Conservation (phyloP, 2,329 filamentous ascomycete species). For the Xylariaceae sp. region DNA sequence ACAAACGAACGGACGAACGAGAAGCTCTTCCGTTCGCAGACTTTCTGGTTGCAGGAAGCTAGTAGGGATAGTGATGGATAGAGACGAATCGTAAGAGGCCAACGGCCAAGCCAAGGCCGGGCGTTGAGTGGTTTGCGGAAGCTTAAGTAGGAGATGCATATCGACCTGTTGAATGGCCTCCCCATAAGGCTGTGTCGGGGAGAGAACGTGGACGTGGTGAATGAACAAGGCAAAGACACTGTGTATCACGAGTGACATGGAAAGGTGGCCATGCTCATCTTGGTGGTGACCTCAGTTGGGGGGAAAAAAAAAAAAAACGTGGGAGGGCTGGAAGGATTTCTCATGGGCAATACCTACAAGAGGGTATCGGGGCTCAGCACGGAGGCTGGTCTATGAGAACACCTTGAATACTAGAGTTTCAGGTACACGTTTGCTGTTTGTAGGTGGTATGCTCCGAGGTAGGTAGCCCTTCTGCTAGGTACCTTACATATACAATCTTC, state of each 20-base stretch:
- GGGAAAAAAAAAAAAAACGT: neutral
- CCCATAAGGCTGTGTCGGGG: constrained; percentile 1
- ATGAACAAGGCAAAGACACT: no score
- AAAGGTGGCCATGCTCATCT: no score
- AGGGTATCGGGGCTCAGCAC: neutral
- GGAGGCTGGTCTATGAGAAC: neutral
- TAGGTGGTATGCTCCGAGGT: no score
- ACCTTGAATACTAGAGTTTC: neutral
- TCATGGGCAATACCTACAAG: no score
- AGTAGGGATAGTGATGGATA: constrained; percentile 12
- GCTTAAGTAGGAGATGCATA: constrained; percentile 20
- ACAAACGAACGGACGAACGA: constrained; percentile 1
- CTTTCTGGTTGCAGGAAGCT: constrained; percentile 20
- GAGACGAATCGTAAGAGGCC: constrained; percentile 15
- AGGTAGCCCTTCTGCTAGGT: no score
- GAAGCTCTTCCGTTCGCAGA: constrained; percentile 5
- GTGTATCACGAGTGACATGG: no score
- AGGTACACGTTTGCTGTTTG: neutral
- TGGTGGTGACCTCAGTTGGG: neutral
- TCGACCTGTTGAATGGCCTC: constrained; percentile 21
- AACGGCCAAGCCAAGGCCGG: constrained; percentile 11
- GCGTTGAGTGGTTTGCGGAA: constrained; percentile 12
- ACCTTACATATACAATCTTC: no score
- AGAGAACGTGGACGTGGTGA: no score
- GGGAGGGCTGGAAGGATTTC: neutral